Base-by-base conservation (phyloP, 1,284 basidiomycete genomes). In the Heterobasidion parviporum region DNA sequence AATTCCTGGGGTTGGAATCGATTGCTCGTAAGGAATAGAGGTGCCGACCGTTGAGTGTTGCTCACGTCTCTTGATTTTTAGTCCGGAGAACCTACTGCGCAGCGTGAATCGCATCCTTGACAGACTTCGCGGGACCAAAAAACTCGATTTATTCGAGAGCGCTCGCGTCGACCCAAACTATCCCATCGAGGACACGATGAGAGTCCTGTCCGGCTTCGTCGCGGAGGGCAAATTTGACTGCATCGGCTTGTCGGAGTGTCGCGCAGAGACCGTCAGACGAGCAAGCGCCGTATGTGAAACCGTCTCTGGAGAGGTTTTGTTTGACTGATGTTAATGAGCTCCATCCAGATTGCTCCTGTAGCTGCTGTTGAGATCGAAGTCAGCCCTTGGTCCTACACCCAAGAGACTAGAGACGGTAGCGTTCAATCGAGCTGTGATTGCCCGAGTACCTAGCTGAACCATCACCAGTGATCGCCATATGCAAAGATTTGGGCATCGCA, bases 281-380 rank as follows among this genome's bases (percentile, higher is more conserved):
- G 82, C 79, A 4, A 65, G 75, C 57, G 62, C 64, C 38, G 73
- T 75, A 26, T 53, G 63, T 51, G 15, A 18, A 7, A n/a, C 41
- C 12, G 16, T 49, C 34, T 45, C 38, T 44, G 41, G 16, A 14
- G 41, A 44, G 6, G 3, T 53, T 8, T 35, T 35, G 38, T 26
- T 34, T 51, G 38, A 26, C 26, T 26, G 26, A 26, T 6, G 2
- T 41, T 6, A 41, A 10, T 41, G 10, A 41, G 10, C 38, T n/a
- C 3, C 16, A 35, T 16, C n/a, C 36, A 79, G 77, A 66, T 78
- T 16, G 70, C 73, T 41, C 75, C 74, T 3, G 73, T 82, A 53
- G 69, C 74, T n/a, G 67, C 73, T 6, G 74, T 79, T 32, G 80
- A 82, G 63, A 78, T 79, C 50, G 81, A 82, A 61, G 67, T 80